Conservation (phyloP, 2,329 filamentous ascomycete species). For the Ceratocystis eucalypticola region DNA sequence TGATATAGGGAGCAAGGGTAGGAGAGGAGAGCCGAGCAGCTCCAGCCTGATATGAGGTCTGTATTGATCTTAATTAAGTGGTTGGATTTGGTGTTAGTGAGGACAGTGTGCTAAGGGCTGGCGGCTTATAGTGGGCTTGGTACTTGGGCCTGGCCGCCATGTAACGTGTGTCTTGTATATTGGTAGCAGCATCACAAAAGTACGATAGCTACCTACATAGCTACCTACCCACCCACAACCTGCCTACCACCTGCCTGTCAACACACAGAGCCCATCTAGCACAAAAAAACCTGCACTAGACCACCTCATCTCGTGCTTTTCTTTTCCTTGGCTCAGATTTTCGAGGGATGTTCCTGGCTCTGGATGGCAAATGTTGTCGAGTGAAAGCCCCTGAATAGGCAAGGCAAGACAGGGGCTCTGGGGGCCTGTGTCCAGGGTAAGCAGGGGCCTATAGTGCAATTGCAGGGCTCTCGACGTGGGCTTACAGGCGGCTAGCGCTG, state of each 20-base stretch:
- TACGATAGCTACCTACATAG: background rate
- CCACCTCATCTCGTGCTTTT: background rate
- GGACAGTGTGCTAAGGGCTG: no score
- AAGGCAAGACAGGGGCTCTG: background rate
- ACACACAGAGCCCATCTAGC: background rate
- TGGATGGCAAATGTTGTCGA: background rate
- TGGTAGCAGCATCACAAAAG: background rate
- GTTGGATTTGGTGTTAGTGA: no score
- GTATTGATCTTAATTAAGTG: no score
- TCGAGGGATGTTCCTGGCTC: conserved; percentile 6
- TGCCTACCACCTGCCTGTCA: background rate
- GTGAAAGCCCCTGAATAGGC: background rate
- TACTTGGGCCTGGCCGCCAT: background rate
- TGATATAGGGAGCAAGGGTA: no score
- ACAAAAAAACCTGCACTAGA: background rate
- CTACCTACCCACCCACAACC: background rate
- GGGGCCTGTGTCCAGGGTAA: background rate
- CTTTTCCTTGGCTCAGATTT: background rate
- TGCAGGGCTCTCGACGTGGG: no score
- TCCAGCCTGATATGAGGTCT: no score
- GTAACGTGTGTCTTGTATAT: background rate
- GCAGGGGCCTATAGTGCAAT: background rate
- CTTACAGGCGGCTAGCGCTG: background rate
- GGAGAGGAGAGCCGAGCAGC: no score
- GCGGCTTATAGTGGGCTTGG: no score